phyloP scores from a whole-genome alignment of 495 filamentous ascomycete genomes.

The Coniosporium apollinis region DNA sequence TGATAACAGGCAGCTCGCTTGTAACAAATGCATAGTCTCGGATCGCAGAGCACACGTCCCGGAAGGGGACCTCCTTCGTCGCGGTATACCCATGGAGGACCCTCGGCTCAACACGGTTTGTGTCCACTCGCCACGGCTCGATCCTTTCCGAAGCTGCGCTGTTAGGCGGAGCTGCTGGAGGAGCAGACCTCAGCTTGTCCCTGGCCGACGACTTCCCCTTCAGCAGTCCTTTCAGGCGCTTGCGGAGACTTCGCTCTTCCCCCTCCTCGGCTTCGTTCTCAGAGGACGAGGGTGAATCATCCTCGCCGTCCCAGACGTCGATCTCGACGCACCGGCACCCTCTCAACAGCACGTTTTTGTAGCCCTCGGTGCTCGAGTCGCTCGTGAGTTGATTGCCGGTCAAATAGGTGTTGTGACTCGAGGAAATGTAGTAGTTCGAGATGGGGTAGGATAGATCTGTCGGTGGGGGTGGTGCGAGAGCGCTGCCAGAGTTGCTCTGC shows the following conservation, averaged over 20 bases:
- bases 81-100: slow-evolving; percentile 84
- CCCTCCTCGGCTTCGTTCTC: slow-evolving; percentile 16
- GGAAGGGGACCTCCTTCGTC: slow-evolving; percentile 73
- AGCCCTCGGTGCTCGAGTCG: slow-evolving; percentile 61
- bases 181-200: not conserved
- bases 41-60: slow-evolving; percentile 66
- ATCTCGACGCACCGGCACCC: slow-evolving; percentile 93
- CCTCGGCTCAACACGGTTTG: slow-evolving; percentile 42
- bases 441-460: slow-evolving; percentile 35
- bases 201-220: slow-evolving; percentile 1
- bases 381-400: slow-evolving; percentile 85
- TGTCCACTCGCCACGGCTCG: slow-evolving; percentile 21
- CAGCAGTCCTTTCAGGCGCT: slow-evolving; percentile 14
- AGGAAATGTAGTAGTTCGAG: slow-evolving; percentile 78
- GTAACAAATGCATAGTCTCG: slow-evolving; percentile 59
- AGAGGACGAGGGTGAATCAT: slow-evolving; percentile 24
- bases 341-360: slow-evolving; percentile 58
- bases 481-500: not conserved
- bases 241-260: slow-evolving; percentile 3
- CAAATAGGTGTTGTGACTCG: slow-evolving; percentile 90
- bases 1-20: slow-evolving; percentile 64
- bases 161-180: not conserved
- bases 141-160: slow-evolving; percentile 13
- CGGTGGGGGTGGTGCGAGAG: not conserved
- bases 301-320: slow-evolving; percentile 83